Base-by-base conservation (phyloP, 1,139 yeast genomes). In the Scheffersomyces segobiensis region DNA sequence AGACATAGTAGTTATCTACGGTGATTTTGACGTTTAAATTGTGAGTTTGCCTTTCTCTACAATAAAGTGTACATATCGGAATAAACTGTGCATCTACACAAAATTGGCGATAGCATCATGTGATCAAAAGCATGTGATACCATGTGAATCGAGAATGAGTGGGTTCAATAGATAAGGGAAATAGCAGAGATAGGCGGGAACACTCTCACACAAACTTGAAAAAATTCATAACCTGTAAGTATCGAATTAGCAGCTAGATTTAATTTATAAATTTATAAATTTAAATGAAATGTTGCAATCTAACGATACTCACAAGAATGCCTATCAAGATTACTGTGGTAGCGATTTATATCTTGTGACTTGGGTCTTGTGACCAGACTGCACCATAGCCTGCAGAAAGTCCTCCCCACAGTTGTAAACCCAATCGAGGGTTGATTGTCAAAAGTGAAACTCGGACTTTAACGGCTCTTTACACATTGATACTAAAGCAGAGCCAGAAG, bases 1-100 rank as follows among this genome's bases (percentile, higher is more conserved):
- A 39, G 32, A 22, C 39, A 46, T 22, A 14, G 17, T 22, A 10
- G 17, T 46, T n/a, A 42, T 20, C n/a, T 10, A 17, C 39, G 50
- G 39, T 7, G 32, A 12, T 42, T 51, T 52, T 24, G 32, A 10
- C 49, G 52, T 54, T 55, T 49, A 17, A 54, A 48, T 57, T 54
- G 48, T 52, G 56, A n/a, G 60, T 57, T 24, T 20, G 62, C 58
- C 63, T 58, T 61, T 52, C 17, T 32, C 17, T 32, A 5, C 17
- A 7, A 14, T 3, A 10, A 14, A 32, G 12, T 32, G 42, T 12
- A 32, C 3, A 32, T 2, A 32, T 7, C 8, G 42, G 14, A 32
- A 32, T 32, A 32, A 32, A 12, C n/a, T n/a, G n/a, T n/a, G 42
- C 42, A 14, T 32, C 39, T 26, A 10, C 24, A 22, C 24, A 22